Evolutionary conservation across 768 basidiomycete species (phyloP), one percentile per base, ranked within the genome.

Genomic region (Collybia sordida): DNA sequence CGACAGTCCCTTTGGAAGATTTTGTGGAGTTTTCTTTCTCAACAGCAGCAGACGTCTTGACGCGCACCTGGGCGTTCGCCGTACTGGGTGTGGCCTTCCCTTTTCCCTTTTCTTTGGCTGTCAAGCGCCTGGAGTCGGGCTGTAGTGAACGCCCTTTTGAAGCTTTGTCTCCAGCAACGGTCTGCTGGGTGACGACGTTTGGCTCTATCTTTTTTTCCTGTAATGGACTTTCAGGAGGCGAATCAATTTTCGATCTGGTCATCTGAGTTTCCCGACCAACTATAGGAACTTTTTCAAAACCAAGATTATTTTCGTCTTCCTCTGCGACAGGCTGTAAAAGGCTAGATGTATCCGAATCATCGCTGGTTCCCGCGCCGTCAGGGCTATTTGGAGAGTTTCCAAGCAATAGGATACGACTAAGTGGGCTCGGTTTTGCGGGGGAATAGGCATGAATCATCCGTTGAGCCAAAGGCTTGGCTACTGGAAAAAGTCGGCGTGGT

Each of bases 371-470:
- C 21, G 41, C 49, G 22, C 23, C 45, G 15, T 50, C 53, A 4
- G 72, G 67, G 43, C 68, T 72, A 28, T 73, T 65, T 4, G 83
- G 83, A 0, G 86, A 88, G 53, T 85, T 72, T 3, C 74, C 77
- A 37, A 91, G 72, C 83, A 85, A 81, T 19, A 91, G 73, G 46
- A 92, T 90, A 9, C 89, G 79, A 52, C 87, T 90, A 25, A 93
- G 73, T 2, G 90, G 90, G 54, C 88, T 90, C 0, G 90, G 90
- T 63, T 82, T 85, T 2, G 73, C 84, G 23, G 90, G 90, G 0
- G 90, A 91, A 54, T 92, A 93, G 0, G 89, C 88, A 54, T 93
- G 90, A 3, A 80, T 74, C 84, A 89, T 88, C 48, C 77, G 81
- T 47, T 74, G 67, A 1, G 80, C 84, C 42, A 85, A 70, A 9